Base-by-base conservation (phyloP, 2,329 filamentous ascomycete genomes). In the Scolecobasidium constrictum region DNA sequence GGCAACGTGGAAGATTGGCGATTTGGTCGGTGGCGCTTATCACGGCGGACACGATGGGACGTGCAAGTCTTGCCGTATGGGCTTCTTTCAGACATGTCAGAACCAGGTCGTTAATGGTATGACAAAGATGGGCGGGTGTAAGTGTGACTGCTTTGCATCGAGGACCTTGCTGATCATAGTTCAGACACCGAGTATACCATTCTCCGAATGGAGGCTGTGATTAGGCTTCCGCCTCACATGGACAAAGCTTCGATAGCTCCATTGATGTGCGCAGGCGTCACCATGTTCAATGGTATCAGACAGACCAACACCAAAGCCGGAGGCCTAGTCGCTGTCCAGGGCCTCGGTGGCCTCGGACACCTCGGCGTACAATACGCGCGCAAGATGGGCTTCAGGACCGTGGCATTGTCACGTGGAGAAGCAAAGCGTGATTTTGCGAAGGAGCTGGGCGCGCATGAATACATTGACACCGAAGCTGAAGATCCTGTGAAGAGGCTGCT, bases 71-170 rank as follows among this genome's bases (percentile, higher is more conserved):
- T 88, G 83, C 61, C 70, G 72, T 43, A 68, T 73, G 13, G 77
- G 75, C 2, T 57, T 73, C 17, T 83, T 75, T 62, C 80, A 87
- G 57, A 78, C 80, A 61, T 88, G 84, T 59, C 66, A 75, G 17
- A 74, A 79, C 49, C 62, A 56, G 38, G 56, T 59, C 0, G 56
- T 86, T 53, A 87, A 85, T 56, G 83, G 84, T 11, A 69, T 83
- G 4, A 74, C 64, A 3, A 65, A 63, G 31, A 69, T 83, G 48
- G 84, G 84, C 40, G 84, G 83, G 26, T 86, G 66, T 69, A 53
- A 50, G 64, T 50, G 11, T 6, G 22, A 6, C 11, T 4, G 5
- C 18, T 4, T 9, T 13, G 16, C 9, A 12, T 9, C 9, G 16
- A 9, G 35, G 11, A 36, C 46, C 20, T 41, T 46, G 22, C 20